Evolutionary conservation across 306 rosid species (phyloP).

Genomic region (Delonix regia): DNA sequence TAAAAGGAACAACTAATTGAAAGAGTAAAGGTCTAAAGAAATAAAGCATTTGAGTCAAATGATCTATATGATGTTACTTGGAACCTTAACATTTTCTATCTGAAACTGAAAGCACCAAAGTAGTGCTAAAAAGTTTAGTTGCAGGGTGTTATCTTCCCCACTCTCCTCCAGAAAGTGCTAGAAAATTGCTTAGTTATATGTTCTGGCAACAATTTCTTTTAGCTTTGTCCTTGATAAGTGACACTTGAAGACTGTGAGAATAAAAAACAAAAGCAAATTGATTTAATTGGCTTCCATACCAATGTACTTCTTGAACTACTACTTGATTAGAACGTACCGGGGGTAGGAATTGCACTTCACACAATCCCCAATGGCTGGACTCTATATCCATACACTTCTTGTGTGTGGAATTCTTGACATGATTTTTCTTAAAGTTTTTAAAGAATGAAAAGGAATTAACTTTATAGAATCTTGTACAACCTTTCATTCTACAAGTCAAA

Average conservation of each 20-base stretch:
- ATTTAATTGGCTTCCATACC: neutral
- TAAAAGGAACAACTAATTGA: neutral
- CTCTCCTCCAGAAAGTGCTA: neutral
- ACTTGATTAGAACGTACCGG: neutral
- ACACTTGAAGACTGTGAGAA: neutral
- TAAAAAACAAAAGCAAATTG: neutral
- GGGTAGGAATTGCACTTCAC: neutral
- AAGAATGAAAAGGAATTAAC: neutral
- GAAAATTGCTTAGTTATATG: neutral
- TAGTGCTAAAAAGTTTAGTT: neutral
- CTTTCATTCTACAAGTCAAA: slow-evolving; percentile 1
- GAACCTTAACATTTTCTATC: neutral
- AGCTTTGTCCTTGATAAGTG: neutral
- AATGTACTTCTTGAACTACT: neutral
- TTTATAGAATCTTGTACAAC: neutral
- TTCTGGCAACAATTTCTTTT: neutral
- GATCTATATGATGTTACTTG: neutral
- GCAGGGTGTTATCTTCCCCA: neutral
- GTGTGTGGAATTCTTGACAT: slow-evolving; percentile 5
- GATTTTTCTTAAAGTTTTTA: neutral
- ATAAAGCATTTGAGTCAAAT: neutral
- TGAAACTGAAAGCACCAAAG: neutral
- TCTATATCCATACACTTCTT: neutral
- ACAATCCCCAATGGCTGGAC: neutral
- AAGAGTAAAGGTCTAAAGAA: neutral